phyloP scores from a whole-genome alignment of 208 protist species.

The Leishmania martiniquensis region DNA sequence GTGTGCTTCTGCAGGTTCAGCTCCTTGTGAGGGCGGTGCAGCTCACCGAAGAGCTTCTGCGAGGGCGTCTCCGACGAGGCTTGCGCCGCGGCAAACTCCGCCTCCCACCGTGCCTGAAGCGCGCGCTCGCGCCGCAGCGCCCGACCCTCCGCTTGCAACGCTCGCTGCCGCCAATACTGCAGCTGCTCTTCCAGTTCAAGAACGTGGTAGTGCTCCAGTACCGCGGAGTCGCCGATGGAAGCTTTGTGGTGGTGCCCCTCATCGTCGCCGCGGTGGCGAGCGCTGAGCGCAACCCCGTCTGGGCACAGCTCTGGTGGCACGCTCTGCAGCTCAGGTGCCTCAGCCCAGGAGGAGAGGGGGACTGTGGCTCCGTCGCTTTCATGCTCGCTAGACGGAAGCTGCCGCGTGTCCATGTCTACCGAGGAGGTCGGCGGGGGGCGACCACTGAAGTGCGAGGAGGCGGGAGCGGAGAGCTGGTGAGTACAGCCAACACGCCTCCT shows the following conservation, averaged over 20 bases:
- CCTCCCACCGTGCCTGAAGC: constrained; percentile 15
- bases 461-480: neutral
- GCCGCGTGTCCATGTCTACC: neutral
- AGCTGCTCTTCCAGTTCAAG: constrained; percentile 34
- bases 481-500: neutral
- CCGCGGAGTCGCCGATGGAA: neutral
- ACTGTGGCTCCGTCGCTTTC: neutral
- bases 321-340: neutral
- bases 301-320: neutral
- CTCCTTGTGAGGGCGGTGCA: constrained; percentile 10
- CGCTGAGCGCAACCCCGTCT: neutral
- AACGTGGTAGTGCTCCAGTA: constrained; percentile 29
- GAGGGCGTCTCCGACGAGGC: constrained; percentile 15
- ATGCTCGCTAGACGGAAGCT: neutral
- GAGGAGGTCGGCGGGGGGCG: neutral
- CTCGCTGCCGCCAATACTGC: constrained; percentile 32
- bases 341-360: constrained; percentile 13
- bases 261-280: neutral
- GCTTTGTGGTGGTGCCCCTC: neutral
- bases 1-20: neutral
- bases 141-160: constrained; percentile 16
- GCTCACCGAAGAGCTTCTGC: constrained; percentile 17
- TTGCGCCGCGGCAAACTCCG: constrained; percentile 24
- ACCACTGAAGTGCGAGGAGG: neutral
- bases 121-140: constrained; percentile 9